Evolutionary conservation across 2,329 filamentous ascomycete genomes (phyloP), one percentile per base, ranked within the genome.

Genomic region (Fonsecaea pugnacius): DNA sequence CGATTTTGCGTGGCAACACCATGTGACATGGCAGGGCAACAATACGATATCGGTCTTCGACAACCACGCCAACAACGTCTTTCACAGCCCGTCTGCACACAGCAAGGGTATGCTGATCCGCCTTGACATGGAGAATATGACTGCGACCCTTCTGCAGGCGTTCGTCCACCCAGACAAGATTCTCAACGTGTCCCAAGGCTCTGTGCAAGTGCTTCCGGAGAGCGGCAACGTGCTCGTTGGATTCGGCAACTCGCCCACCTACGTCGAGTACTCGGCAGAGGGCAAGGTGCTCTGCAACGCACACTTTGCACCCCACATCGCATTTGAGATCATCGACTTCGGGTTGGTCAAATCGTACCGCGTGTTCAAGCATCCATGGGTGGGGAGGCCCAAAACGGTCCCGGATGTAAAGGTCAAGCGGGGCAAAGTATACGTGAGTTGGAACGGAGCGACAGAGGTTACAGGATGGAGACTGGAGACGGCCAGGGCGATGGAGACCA

Each of bases 361-460:
- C 32, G 80, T 79, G 2, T 83, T 83, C 73, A 84, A 84, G 69
- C 52, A 40, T n/a, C 76, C 80, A 63, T 88, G 85, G 83, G 78
- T 78, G 3, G 83, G 81, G 0, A 72, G 75, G 12, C 83, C 84
- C 0, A 62, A 60, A 21, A 81, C 78, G n/a, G 63, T 58, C 2
- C 75, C 75, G 12, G 58, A 59, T 36, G 55, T 61, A 10, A 60
- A 58, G 40, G 35, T 77, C 73, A 62, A 75, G 62, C 62, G 67
- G 4, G 66, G 70, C 2, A 69, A 69, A 1, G 69, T 78, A 1
- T 79, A 78, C 51, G 77, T 78, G 1, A 78, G 76, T 67, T 82
- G 79, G 80, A 82, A 82, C 51, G 79, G 80, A 0, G 80, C 80
- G 8, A 81, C 79, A 0, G 76, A 80, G 67, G 76, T 74, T 32